A percentile compares a stretch with the other conserved stretches of the same genome.
Conservation (phyloP, 2,329 filamentous ascomycete species). For the Trichoderma lentiforme region DNA sequence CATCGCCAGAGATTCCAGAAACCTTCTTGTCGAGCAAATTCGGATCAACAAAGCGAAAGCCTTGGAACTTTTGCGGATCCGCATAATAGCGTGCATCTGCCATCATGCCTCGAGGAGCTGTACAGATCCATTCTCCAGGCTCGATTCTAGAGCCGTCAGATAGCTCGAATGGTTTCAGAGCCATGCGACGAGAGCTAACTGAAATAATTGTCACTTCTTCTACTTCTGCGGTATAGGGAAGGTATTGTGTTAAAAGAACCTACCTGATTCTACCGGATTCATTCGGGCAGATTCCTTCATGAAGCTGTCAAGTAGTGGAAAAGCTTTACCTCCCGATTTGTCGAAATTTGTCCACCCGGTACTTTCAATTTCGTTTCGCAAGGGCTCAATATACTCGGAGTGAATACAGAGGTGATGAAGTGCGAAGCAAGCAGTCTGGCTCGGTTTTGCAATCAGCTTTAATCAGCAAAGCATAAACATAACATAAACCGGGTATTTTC, state of each 20-base stretch:
- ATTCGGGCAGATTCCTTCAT: slow-evolving; percentile 7
- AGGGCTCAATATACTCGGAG: background rate
- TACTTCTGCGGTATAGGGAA: too few species aligned
- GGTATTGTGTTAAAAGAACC: background rate
- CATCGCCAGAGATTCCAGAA: background rate
- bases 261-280: slow-evolving; percentile 4
- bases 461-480: background rate
- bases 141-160: background rate
- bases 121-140: slow-evolving; percentile 4
- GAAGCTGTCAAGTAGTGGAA: background rate
- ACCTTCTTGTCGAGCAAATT: background rate
- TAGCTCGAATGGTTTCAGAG: background rate
- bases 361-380: background rate
- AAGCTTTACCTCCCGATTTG: background rate
- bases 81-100: background rate
- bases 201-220: background rate
- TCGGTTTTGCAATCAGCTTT: background rate
- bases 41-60: background rate
- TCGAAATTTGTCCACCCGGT: background rate
- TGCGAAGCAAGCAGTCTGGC: background rate
- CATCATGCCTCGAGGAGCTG: slow-evolving; percentile 1
- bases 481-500: background rate
- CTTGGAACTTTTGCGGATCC: background rate
- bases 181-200: slow-evolving; percentile 12
- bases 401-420: background rate